Base-by-base conservation (phyloP, 106 monocot genomes). In the Cymbidium sinense region DNA sequence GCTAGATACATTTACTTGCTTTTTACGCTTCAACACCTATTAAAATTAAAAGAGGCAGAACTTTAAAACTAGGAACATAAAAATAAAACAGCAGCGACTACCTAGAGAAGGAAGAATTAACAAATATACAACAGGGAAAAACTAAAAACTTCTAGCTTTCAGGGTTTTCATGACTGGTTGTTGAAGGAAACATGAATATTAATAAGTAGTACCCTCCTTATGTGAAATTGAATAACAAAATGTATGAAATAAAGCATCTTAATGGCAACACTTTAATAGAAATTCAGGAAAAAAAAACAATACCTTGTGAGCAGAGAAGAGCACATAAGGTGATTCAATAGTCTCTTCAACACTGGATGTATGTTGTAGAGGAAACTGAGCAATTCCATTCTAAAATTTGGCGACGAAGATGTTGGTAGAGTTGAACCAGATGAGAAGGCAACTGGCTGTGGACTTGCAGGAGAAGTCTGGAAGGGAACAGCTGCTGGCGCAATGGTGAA, bases 281-380 rank as follows among this genome's bases (percentile, higher is more conserved):
- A 75, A 67, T 74, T 64, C 70, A 55, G 33, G 50, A n/a, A n/a
- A 39, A 18, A 25, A 47, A 19, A 51, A 29, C 7, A 75, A 12
- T 88, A 95, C 98, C 98, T 90, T 99, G 86, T 95, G 92, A 37
- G 94, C 86, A 50, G 98, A 90, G 80, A 99, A 99, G 54, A 90
- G 87, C 37, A 99, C 94, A 80, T 92, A 99, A 13, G 92, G 98
- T 2, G 87, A 92, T 70, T 90, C 95, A 70, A 77, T 81, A 27
- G 81, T 73, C 34, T 90, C 92, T 17, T 85, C 90, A 34, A 86
- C 55, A 28, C 70, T 50, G 23, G 88, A 31, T 34, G 91, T 41
- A 64, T 85, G 81, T n/a, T 78, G 85, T 41, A 86, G 15, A 0
- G 86, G 86, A 47, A 88, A 74, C 65, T 87, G 90, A 12, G 78